These are phyloP conservation scores for Fusarium redolens DNA, from an alignment of 2,329 filamentous ascomycete genomes.

Conservation along the genomic window DNA sequence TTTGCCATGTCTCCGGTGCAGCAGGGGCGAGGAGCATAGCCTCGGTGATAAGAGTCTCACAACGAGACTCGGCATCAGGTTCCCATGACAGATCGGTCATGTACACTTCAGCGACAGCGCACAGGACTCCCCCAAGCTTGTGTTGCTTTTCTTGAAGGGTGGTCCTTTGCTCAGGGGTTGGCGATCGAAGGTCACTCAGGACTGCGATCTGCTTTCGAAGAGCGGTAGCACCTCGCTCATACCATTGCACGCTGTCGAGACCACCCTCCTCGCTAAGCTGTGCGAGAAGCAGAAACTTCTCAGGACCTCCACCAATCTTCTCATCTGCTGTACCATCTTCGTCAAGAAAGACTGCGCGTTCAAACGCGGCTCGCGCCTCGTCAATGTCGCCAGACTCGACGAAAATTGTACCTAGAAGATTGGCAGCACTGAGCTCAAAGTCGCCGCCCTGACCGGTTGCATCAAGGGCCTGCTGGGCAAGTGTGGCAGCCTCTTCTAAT, in stretches of 20 bases:
- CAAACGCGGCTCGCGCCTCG: conserved; percentile 77
- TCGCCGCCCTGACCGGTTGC: conserved; percentile 59
- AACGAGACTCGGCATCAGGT: conserved; percentile 86
- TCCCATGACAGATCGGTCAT: conserved; percentile 99
- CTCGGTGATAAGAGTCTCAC: conserved; percentile 90
- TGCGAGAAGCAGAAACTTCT: conserved; percentile 95
- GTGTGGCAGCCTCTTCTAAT: conserved; percentile 53
- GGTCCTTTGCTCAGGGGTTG: conserved; percentile 54
- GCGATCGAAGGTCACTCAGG: conserved; percentile 62
- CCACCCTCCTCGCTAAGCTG: conserved; percentile 83
- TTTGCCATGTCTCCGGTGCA: conserved; percentile 91
- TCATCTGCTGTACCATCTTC: conserved; percentile 77
- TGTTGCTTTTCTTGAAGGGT: conserved; percentile 75
- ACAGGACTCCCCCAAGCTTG: conserved; percentile 91
- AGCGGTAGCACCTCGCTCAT: conserved; percentile 75
- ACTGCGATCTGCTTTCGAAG: conserved; percentile 77
- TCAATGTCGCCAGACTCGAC: conserved; percentile 87
- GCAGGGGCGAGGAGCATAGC: conserved; percentile 86
- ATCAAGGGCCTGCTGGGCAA: conserved; percentile 58
- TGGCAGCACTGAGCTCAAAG: conserved; percentile 73
- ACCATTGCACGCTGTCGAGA: conserved; percentile 73
- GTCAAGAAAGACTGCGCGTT: conserved; percentile 80
- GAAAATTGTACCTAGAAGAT: conserved; percentile 82
- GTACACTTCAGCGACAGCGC: conserved; percentile 94
- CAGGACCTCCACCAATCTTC: conserved; percentile 81